Evolutionary conservation across 495 filamentous ascomycete species (phyloP).

Genomic region (Hypoxylon perforatum): DNA sequence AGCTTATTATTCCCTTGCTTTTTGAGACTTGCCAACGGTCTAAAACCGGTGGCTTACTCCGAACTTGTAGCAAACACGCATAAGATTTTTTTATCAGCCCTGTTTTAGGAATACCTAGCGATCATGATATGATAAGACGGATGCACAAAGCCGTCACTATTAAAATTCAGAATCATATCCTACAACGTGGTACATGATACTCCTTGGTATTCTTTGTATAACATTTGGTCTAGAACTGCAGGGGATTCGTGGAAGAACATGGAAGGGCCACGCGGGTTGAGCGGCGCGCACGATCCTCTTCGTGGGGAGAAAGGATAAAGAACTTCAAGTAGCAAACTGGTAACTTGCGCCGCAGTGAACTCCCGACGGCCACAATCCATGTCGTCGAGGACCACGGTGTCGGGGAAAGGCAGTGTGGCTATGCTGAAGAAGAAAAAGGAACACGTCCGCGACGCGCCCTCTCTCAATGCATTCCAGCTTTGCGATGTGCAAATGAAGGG

Average conservation of each 20-base stretch:
- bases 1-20: constrained; percentile 11
- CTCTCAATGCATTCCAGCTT: constrained; percentile 29
- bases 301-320: neutral
- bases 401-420: neutral
- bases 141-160: constrained; percentile 21
- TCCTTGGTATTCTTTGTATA: neutral
- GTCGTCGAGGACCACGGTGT: neutral
- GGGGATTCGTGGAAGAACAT: neutral
- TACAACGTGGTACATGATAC: constrained; percentile 23
- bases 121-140: constrained; percentile 2
- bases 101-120: neutral
- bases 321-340: too few species aligned
- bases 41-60: neutral
- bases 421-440: constrained; percentile 9
- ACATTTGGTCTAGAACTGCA: constrained; percentile 4
- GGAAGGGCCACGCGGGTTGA: constrained; percentile 2
- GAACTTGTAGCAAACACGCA: neutral
- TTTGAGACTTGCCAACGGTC: neutral
- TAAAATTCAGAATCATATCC: constrained; percentile 23
- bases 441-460: constrained; percentile 21
- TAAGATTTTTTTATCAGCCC: neutral
- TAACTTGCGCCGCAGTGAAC: constrained; percentile 2
- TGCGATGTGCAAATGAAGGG: constrained; percentile 24
- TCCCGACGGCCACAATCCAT: neutral
- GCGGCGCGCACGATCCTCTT: constrained; percentile 8